phyloP scores from a whole-genome alignment of 2,329 filamentous ascomycete species.

The Trichoderma polysporum region DNA sequence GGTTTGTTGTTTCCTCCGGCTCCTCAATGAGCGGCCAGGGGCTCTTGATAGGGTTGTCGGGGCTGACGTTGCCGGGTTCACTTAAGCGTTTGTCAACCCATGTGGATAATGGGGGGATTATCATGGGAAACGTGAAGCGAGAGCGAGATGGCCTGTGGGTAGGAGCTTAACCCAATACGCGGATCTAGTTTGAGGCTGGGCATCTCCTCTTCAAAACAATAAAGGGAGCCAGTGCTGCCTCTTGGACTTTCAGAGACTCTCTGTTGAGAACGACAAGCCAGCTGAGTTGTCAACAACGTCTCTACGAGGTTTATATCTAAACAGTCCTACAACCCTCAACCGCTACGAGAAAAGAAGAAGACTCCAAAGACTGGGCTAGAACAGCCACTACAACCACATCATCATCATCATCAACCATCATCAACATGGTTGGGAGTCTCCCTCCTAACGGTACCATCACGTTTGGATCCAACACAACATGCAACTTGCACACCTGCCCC shows the following conservation, averaged over 20 bases:
- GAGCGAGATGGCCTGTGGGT: not conserved
- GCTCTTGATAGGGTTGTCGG: not conserved
- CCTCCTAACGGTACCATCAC: conserved; percentile 25
- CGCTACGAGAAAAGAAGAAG: no score
- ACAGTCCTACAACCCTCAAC: no score
- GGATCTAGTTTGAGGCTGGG: not conserved
- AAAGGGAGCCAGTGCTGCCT: not conserved
- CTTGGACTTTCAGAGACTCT: not conserved
- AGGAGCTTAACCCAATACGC: not conserved
- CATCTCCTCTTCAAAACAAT: not conserved
- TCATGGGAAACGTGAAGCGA: not conserved
- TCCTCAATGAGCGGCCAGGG: no score
- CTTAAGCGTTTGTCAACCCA: not conserved
- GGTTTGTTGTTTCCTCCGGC: not conserved
- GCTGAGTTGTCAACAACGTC: not conserved
- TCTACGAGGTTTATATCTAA: not conserved
- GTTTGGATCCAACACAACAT: conserved; percentile 48
- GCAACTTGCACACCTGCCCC: conserved; percentile 49
- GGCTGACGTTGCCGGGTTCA: not conserved
- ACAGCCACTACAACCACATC: not conserved
- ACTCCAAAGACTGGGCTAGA: no score
- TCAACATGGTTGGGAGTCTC: not conserved
- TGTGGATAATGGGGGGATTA: not conserved
- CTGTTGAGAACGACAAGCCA: not conserved
- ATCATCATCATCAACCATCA: not conserved